Base-by-base conservation (phyloP, 2,329 filamentous ascomycete species). In the Emmonsia crescens region DNA sequence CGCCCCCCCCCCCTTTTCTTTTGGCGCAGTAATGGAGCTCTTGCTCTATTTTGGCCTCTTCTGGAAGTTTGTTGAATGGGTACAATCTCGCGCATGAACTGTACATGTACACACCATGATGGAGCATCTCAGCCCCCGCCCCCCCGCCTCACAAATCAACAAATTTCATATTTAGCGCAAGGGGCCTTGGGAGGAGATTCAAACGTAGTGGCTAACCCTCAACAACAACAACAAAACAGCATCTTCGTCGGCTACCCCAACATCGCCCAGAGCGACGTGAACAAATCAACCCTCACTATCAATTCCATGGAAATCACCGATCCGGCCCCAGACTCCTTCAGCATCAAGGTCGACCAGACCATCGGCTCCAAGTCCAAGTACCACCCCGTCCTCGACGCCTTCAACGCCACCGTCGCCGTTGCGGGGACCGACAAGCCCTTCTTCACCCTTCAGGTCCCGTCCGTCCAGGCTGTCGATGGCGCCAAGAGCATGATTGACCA, bases 161-260 rank as follows among this genome's bases (percentile, higher is more conserved):
- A n/a, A n/a, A n/a, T n/a, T n/a, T n/a, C n/a, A 51, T 14, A 31
- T 29, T 14, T 27, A 16, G 48, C 3, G 2, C 10, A 51, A 51
- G 27, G n/a, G 21, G 9, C 46, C 24, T 24, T 14, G 16, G 14
- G 44, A 48, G 12, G 19, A 19, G 3, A 42, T 16, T 19, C 6
- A 24, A 36, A n/a, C n/a, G n/a, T n/a, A n/a, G n/a, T n/a, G n/a
- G n/a, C 56, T 58, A 48, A 58, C 29, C n/a, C 9, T 10, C 19
- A 27, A 21, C 33, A 6, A 27, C 27, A 24, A 19, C n/a, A 49
- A 33, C 65, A 82, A 81, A 44, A 76, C 65, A 83, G 81, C 46
- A 76, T 85, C 55, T 86, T 80, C 67, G 83, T 85, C 59, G 83
- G 71, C 2, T 83, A 85, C 67, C 83, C 83, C 21, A 78, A 80